Base-by-base conservation (phyloP, 2,329 filamentous ascomycete species). In the Botryotinia convoluta region DNA sequence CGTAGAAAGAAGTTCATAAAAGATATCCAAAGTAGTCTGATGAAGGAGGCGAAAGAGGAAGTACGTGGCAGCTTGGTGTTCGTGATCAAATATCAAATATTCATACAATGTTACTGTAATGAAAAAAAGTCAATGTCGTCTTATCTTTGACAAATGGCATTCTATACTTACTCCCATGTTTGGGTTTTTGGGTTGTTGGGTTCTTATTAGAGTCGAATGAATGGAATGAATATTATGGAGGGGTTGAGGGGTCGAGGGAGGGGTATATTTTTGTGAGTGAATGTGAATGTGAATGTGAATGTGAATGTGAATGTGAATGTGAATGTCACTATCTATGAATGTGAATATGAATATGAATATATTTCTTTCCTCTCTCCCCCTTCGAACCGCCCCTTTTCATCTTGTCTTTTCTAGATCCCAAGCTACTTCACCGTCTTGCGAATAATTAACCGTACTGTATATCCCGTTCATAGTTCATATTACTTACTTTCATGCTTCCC, bases 21-120 rank as follows among this genome's bases (percentile, higher is more conserved):
- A 62, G 42, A 35, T 37, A 37, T 48, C 29, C 20, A 65, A 65
- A 26, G 20, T 65, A 65, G 63, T 35, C 45, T 35, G 35, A 37
- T 16, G 63, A 37, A 20, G 63, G 29, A 35, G 42, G 64, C 35
- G 8, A 64, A 54, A 44, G 42, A 37, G 20, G 29, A 12, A 26
- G 64, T 68, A 68, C 64, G 64, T 68, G 64, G 64, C 64, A 68
- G 35, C 35, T 68, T 39, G 45, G 32, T 67, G 64, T 67, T 54
- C 22, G 45, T 29, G 39, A 63, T 45, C 5, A 16, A 22, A 4
- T 6, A 63, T 45, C 5, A 16, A 22, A 4, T 6, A 35, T 37
- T 67, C n/a, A 35, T 35, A 4, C n/a, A 57, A 32, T 45, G 42
- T 35, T 39, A 29, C 12, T 18, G 32, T 26, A 8, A 29, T 35